phyloP scores from a whole-genome alignment of 768 basidiomycete species.

The Coprinopsis cinerea region DNA sequence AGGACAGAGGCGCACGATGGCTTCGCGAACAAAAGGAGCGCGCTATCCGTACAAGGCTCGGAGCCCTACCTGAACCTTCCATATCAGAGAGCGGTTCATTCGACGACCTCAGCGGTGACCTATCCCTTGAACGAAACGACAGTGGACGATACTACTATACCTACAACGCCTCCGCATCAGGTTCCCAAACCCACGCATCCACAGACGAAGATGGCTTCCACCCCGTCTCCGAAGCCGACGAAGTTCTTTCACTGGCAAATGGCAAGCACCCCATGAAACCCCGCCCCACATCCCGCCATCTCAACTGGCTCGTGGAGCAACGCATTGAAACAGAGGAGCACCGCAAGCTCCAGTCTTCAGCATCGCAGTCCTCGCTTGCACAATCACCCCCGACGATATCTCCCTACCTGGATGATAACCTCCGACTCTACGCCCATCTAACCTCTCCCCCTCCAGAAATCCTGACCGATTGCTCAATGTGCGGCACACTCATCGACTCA shows the following conservation, averaged over 20 bases:
- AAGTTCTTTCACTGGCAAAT: conserved; percentile 16
- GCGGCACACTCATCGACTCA: conserved; percentile 66
- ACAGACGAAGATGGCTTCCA: conserved; percentile 43
- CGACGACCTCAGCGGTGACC: conserved; percentile 49
- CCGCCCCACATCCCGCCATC: conserved; percentile 63
- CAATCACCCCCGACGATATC: background rate
- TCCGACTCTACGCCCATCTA: conserved; percentile 40
- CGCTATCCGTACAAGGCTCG: conserved; percentile 54
- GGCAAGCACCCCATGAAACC: conserved; percentile 23
- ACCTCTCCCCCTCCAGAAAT: conserved; percentile 48
- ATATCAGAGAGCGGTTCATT: conserved; percentile 46
- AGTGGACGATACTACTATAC: conserved; percentile 75
- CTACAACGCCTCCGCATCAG: conserved; percentile 50
- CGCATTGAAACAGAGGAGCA: conserved; percentile 31
- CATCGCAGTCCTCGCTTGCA: conserved; percentile 25
- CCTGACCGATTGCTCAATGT: conserved; percentile 80
- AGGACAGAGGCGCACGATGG: conserved; percentile 75
- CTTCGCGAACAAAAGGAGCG: conserved; percentile 75
- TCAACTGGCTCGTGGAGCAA: conserved; percentile 59
- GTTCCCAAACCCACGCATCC: conserved; percentile 47
- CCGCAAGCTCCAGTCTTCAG: conserved; percentile 15
- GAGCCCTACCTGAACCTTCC: conserved; percentile 52
- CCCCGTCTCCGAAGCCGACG: conserved; percentile 21
- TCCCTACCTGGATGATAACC: conserved; percentile 33
- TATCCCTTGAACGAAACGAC: conserved; percentile 61